phyloP scores from a whole-genome alignment of 352 stramenopile species.

The Globisporangium yorkense region DNA sequence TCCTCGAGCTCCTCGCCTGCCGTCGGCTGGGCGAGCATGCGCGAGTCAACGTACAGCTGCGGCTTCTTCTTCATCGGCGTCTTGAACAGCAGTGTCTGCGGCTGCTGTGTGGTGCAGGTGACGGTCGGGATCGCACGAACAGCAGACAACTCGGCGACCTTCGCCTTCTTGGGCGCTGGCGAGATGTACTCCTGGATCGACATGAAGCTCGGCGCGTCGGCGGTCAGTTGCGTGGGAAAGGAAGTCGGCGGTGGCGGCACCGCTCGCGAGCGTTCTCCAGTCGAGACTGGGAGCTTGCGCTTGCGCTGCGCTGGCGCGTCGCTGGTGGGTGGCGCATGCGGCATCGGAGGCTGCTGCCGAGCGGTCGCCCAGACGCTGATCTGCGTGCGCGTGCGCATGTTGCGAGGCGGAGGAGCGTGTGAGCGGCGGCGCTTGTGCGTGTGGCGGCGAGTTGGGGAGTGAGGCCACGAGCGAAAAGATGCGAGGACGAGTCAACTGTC shows the following conservation, averaged over 20 bases:
- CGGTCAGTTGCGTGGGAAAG: neutral
- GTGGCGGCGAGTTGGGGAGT: neutral
- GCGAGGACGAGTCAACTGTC: neutral
- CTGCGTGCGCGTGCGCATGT: constrained; percentile 14
- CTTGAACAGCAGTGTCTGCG: constrained; percentile 4
- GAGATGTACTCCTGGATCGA: constrained; percentile 1
- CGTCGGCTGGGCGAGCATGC: neutral
- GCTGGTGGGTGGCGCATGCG: neutral
- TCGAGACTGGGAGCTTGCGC: constrained; percentile 1
- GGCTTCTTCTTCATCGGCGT: constrained; percentile 13
- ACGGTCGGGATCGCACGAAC: neutral
- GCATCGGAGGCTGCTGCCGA: neutral
- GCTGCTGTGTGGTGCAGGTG: neutral
- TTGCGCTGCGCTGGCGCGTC: constrained; percentile 3
- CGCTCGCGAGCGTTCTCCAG: neutral
- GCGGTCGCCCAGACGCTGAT: constrained; percentile 1
- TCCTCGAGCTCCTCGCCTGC: neutral
- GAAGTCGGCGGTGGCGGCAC: neutral
- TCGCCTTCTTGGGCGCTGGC: constrained; percentile 5
- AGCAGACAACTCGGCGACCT: neutral
- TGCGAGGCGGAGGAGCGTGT: neutral
- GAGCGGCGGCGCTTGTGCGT: neutral
- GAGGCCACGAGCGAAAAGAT: neutral
- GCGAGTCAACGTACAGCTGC: constrained; percentile 6
- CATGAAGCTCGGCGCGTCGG: neutral